Conservation (phyloP, 345 rosid species). For the Litchi chinensis region DNA sequence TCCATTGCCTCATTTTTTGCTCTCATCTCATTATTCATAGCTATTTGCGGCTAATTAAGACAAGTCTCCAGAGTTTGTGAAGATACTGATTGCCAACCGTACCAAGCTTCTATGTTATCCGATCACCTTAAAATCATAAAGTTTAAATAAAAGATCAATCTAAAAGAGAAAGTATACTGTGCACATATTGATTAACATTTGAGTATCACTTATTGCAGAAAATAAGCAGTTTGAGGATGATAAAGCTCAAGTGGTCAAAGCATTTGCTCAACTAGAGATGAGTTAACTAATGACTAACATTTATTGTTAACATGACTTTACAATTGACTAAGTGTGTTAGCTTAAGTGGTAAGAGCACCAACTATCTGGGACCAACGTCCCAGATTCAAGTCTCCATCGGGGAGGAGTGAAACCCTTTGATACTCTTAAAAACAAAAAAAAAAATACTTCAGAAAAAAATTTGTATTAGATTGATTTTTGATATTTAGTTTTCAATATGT, state of each 20-base stretch:
- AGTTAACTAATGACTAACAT: not conserved
- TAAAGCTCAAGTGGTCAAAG: not conserved
- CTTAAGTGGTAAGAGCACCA: too few species aligned
- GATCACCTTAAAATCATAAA: not conserved
- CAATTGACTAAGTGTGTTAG: too few species aligned
- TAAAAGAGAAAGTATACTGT: not conserved
- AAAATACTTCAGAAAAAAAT: not conserved
- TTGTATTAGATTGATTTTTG: not conserved
- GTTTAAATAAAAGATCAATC: not conserved
- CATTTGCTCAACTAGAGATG: not conserved
- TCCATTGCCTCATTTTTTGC: too few species aligned
- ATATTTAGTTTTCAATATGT: not conserved
- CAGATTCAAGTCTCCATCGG: too few species aligned
- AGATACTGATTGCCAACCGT: slow-evolving; percentile 6
- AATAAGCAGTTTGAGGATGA: slow-evolving; percentile 17
- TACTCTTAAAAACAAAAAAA: too few species aligned
- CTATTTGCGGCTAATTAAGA: slow-evolving; percentile 16
- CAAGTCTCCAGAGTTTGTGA: not conserved
- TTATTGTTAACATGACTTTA: too few species aligned
- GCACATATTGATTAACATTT: not conserved
- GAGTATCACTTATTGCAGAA: slow-evolving; percentile 4
- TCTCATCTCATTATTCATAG: not conserved
- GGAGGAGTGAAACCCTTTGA: too few species aligned
- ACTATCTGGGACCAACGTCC: too few species aligned
- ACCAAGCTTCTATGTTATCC: not conserved